A percentile compares a stretch with the other conserved stretches of the same genome.
These are phyloP conservation scores for Neoboletus magnificus DNA, from an alignment of 768 basidiomycete genomes.

Conservation along the genomic window DNA sequence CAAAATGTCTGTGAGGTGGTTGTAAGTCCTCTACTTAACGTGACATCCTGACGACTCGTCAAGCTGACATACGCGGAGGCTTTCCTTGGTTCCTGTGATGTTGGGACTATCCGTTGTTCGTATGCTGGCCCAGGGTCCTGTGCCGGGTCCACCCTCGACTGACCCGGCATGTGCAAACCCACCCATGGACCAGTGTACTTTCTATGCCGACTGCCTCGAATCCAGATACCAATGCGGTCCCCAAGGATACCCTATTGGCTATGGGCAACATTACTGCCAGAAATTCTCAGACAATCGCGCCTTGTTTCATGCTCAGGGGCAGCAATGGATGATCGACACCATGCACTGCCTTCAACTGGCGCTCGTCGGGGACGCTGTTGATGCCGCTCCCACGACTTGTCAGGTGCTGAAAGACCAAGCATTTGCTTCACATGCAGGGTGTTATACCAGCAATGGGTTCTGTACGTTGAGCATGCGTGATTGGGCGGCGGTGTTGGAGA, in stretches of 20 bases:
- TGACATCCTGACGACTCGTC: background rate
- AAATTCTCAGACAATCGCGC: constrained; percentile 34
- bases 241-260: constrained; percentile 41
- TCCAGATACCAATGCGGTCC: constrained; percentile 44
- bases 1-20: background rate
- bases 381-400: constrained; percentile 30
- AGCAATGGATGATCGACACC: constrained; percentile 42
- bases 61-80: background rate
- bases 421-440: constrained; percentile 41
- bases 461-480: constrained; percentile 36
- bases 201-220: constrained; percentile 46
- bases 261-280: constrained; percentile 40
- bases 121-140: background rate
- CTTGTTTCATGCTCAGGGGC: constrained; percentile 32
- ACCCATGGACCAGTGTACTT: constrained; percentile 38
- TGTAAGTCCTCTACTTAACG: background rate
- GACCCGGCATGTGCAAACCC: constrained; percentile 27
- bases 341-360: constrained; percentile 46
- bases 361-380: constrained; percentile 36
- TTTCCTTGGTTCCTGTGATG: background rate
- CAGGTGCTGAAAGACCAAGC: constrained; percentile 34
- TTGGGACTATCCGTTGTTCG: background rate
- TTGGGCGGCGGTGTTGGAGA: constrained; percentile 38
- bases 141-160: constrained; percentile 14
- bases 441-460: constrained; percentile 42